Evolutionary conservation across 2,329 filamentous ascomycete species (phyloP).

Genomic region (Amphichorda felina): DNA sequence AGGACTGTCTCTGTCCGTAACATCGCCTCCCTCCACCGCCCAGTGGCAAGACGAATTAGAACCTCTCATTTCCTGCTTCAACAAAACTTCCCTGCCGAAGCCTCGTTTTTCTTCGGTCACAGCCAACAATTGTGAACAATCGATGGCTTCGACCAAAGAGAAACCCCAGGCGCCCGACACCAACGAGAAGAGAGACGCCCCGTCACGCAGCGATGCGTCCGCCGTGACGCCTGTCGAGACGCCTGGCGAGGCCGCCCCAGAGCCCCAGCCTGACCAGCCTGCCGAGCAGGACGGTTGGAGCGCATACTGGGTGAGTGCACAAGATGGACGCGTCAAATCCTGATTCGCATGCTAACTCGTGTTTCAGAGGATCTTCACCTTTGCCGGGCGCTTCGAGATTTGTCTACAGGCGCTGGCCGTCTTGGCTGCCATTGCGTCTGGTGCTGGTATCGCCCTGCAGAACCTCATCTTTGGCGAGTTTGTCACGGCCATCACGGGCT

Average conservation of each 20-base stretch:
- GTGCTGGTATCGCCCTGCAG: slow-evolving; percentile 3
- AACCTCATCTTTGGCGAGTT: slow-evolving; percentile 5
- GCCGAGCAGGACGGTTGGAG: slow-evolving; percentile 1
- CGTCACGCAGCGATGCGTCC: background rate
- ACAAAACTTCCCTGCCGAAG: no score
- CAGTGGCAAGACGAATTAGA: no score
- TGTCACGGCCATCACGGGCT: slow-evolving; percentile 16
- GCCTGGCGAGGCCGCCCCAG: background rate
- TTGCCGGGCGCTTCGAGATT: slow-evolving; percentile 9
- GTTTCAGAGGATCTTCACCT: slow-evolving; percentile 11
- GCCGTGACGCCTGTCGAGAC: background rate
- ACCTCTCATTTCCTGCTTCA: no score
- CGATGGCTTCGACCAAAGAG: background rate
- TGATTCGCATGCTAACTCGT: background rate
- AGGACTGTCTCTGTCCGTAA: no score
- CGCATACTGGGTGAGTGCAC: slow-evolving; percentile 1
- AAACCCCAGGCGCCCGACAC: background rate
- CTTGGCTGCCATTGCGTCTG: slow-evolving; percentile 6
- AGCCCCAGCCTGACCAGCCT: slow-evolving; percentile 1
- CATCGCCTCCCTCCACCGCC: no score
- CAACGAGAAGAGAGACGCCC: background rate
- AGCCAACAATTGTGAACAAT: no score
- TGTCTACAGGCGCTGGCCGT: slow-evolving; percentile 10
- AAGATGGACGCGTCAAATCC: no score
- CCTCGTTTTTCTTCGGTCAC: no score